These are phyloP conservation scores for Pugionium cornutum DNA, from an alignment of 345 rosid species.

Conservation along the genomic window DNA sequence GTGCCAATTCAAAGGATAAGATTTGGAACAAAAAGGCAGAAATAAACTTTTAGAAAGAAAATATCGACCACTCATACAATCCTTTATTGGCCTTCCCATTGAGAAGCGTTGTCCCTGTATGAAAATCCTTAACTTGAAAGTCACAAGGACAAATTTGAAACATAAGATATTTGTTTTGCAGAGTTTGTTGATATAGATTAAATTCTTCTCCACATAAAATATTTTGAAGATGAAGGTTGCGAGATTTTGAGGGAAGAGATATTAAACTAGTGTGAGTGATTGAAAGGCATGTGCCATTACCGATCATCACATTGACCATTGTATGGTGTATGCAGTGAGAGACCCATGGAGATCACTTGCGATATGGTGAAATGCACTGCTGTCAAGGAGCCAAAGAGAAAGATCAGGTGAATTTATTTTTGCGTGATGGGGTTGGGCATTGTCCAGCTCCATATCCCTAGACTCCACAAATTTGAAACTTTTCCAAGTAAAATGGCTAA, in stretches of 20 bases:
- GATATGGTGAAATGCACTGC: not conserved
- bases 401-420: not conserved
- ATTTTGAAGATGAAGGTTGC: not conserved
- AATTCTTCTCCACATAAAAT: not conserved
- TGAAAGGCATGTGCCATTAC: not conserved
- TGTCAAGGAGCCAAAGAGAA: not conserved
- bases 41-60: too few species aligned
- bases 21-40: too few species aligned
- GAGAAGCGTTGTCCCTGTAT: not conserved
- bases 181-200: not conserved
- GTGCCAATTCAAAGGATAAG: too few species aligned
- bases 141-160: not conserved
- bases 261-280: not conserved
- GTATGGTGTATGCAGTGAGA: not conserved
- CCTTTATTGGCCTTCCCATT: not conserved
- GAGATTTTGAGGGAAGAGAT: not conserved
- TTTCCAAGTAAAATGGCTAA: too few species aligned
- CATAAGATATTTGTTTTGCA: not conserved
- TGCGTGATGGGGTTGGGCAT: not conserved
- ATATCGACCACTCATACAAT: too few species aligned
- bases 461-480: too few species aligned
- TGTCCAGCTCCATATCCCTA: too few species aligned
- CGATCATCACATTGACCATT: not conserved
- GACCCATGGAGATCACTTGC: not conserved
- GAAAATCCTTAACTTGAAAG: constrained; percentile 5